phyloP scores from a whole-genome alignment of 2,329 filamentous ascomycete genomes.

The Aaosphaeria pasadenensis region DNA sequence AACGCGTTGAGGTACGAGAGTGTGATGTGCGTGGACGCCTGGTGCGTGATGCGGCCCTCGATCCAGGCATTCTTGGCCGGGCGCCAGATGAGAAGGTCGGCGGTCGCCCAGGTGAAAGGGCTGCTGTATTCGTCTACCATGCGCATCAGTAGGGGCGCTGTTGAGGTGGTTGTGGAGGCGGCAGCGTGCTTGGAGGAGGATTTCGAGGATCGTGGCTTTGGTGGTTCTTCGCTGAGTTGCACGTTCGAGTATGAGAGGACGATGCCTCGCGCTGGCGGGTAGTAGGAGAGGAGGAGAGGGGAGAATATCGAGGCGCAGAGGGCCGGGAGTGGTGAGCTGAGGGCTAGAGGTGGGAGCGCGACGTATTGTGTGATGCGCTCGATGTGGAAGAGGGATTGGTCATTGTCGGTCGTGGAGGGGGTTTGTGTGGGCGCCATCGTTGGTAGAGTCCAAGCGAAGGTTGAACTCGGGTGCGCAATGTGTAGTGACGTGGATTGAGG shows the following conservation, averaged over 20 bases:
- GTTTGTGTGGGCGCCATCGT: conserved; percentile 18
- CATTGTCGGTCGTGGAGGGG: conserved; percentile 9
- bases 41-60: conserved; percentile 78
- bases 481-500: not conserved
- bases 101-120: conserved; percentile 83
- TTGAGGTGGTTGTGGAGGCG: conserved; percentile 1
- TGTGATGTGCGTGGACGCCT: conserved; percentile 85
- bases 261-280: conserved; percentile 69
- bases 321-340: conserved; percentile 67
- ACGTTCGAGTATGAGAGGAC: conserved; percentile 71
- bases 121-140: conserved; percentile 70
- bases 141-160: conserved; percentile 14
- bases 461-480: no score
- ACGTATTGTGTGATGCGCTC: conserved; percentile 81
- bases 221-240: conserved; percentile 60
- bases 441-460: not conserved
- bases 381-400: conserved; percentile 61
- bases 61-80: conserved; percentile 71
- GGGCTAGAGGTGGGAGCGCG: conserved; percentile 68
- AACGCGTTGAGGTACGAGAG: conserved; percentile 89
- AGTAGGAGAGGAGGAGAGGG: conserved; percentile 73
- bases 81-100: conserved; percentile 79
- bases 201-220: conserved; percentile 20
- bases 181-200: not conserved
- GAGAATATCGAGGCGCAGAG: conserved; percentile 72